Evolutionary conservation across 805 yeast genomes (phyloP), one percentile per base, ranked within the genome.

Genomic region (Tetrapisispora fleetii): DNA sequence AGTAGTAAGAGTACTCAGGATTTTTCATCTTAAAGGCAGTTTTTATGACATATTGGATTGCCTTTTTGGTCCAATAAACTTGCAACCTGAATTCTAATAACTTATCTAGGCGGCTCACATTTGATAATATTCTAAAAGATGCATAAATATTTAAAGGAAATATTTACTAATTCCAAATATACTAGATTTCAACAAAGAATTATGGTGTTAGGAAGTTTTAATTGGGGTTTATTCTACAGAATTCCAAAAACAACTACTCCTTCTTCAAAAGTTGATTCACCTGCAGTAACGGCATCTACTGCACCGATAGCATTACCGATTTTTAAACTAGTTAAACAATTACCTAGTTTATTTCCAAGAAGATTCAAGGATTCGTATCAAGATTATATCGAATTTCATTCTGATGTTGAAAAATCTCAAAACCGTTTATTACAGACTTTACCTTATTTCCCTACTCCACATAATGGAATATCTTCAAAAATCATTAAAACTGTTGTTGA

Each of bases 271-370:
- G 30, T 2, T 33, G 35, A 14, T 22, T 21, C n/a, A 21, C 33
- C 46, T 6, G 10, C 17, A 2, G 24, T 13, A 22, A n/a, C 19
- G 37, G 48, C 46, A n/a, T 46, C 87, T 0, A 79, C 82, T 0
- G 79, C 83, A 22, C 90, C 90, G 1, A 72, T 82, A 0, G 85
- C 87, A 0, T 74, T 82, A 0, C 87, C 89, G 0, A 52, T 83
- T 7, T 62, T 68, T 21, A 76, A 77, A 54, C 69, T 83, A 14
- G 45, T 68, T 7, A 44, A 30, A 48, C 63, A 40, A 37, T 63
- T 80, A 24, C 68, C 76, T 9, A 72, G 70, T 47, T 68, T 74
- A 40, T 84, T 84, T 58, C 91, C 91, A 0, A 65, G 82, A 13
- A 62, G 77, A 6, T 51, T 79, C 0, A 56, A 58, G 5, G 77